phyloP scores from a whole-genome alignment of 2,329 filamentous ascomycete species.

The Orbilia ellipsospora region DNA sequence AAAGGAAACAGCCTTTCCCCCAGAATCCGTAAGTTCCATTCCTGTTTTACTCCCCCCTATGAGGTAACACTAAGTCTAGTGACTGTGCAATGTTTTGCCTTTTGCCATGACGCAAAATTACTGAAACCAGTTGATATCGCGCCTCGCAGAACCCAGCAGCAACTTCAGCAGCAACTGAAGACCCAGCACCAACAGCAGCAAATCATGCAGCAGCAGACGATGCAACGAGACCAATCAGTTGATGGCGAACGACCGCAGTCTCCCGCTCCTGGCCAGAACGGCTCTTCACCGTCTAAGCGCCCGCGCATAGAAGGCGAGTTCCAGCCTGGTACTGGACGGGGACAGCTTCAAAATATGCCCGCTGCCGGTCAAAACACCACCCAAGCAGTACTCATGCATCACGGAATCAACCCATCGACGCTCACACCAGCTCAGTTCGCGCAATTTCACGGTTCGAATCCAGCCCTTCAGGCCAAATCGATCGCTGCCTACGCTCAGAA shows the following conservation, averaged over 20 bases:
- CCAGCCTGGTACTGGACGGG: conserved; percentile 47
- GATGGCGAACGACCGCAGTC: conserved; percentile 68
- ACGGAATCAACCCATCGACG: conserved; percentile 79
- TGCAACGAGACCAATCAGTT: conserved; percentile 71
- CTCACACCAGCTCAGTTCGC: conserved; percentile 82
- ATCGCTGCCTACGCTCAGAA: conserved; percentile 88
- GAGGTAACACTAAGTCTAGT: conserved; percentile 52
- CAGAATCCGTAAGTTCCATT: conserved; percentile 50
- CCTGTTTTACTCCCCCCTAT: background rate
- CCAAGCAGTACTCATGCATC: conserved; percentile 68
- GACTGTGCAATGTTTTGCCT: conserved; percentile 53
- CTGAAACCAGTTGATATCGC: conserved; percentile 55
- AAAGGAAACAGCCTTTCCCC: conserved; percentile 55
- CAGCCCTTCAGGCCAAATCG: conserved; percentile 79
- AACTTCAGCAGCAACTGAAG: conserved; percentile 57
- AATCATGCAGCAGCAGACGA: conserved; percentile 75
- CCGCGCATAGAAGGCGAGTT: conserved; percentile 57
- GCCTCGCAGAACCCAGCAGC: conserved; percentile 52
- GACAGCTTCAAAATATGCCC: conserved; percentile 50
- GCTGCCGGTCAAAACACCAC: conserved; percentile 55
- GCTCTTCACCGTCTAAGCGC: conserved; percentile 58
- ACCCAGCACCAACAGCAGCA: conserved; percentile 68
- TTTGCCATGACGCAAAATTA: conserved; percentile 56
- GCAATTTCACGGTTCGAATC: conserved; percentile 66
- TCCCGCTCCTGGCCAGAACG: conserved; percentile 63